Percentiles rank a stretch among this genome's conserved stretches.
Conservation (phyloP, 1,139 yeast genomes). For the Blastobotrys elegans region DNA sequence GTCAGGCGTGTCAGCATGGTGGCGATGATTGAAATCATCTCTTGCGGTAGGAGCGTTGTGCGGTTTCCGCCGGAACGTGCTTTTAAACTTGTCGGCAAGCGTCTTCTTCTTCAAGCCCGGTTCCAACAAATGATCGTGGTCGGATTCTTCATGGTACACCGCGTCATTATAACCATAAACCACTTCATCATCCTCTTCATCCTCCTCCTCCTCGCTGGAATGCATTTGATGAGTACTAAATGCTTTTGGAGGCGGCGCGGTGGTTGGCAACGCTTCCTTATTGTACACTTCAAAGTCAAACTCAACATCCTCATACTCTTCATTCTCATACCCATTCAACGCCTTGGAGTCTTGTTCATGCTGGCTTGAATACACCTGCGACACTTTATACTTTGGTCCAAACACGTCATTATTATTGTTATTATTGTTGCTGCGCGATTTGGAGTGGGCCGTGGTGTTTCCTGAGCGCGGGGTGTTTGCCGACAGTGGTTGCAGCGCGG, state of each 20-base stretch:
- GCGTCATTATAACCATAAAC: neutral
- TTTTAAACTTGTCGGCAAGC: conserved; percentile 2
- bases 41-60: neutral
- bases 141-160: neutral
- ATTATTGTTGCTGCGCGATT: neutral
- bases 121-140: neutral
- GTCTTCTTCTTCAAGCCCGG: conserved; percentile 1
- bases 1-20: neutral
- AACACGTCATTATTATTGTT: neutral
- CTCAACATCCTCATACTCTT: neutral
- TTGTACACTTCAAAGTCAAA: neutral
- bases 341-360: no score
- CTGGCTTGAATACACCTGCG: conserved; percentile 1
- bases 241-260: neutral
- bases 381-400: conserved; percentile 4
- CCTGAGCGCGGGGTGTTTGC: conserved; percentile 9
- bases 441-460: neutral
- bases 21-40: neutral
- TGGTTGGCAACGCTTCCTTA: neutral
- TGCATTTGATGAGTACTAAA: no score
- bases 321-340: neutral
- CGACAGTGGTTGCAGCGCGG: conserved; percentile 7
- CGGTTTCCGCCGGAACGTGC: conserved; percentile 4
- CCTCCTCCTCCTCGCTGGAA: no score
- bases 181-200: neutral